Evolutionary conservation across 768 basidiomycete species (phyloP).

Genomic region (Lentinula raphanica): DNA sequence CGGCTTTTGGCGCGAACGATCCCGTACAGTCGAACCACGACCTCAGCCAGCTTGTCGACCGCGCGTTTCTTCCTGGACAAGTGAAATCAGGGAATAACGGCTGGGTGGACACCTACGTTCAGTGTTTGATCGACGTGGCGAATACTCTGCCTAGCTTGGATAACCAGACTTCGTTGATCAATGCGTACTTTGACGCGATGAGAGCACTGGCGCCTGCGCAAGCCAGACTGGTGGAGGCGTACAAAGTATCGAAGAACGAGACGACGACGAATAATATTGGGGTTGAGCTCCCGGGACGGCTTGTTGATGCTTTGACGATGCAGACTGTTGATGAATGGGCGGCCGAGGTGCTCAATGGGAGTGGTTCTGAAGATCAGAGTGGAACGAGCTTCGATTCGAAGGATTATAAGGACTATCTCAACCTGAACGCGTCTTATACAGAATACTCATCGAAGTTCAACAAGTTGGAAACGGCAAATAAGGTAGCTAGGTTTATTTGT

Average conservation of each 20-base stretch:
- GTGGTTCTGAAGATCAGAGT: background rate
- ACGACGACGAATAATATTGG: background rate
- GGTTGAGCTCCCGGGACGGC: background rate
- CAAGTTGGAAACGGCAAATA: background rate
- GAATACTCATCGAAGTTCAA: background rate
- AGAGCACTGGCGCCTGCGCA: background rate
- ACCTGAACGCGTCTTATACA: background rate
- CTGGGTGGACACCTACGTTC: slow-evolving; percentile 2
- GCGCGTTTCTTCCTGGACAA: background rate
- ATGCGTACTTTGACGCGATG: background rate
- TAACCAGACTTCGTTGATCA: background rate
- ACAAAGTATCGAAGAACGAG: background rate
- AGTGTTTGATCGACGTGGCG: background rate
- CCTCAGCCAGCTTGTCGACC: background rate
- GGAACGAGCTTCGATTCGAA: background rate
- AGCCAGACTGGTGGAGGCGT: background rate
- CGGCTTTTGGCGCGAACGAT: slow-evolving; percentile 1
- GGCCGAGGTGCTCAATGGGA: background rate
- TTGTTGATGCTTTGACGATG: background rate
- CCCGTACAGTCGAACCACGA: background rate
- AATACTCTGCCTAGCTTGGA: background rate
- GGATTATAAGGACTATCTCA: slow-evolving; percentile 2
- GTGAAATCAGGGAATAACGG: background rate
- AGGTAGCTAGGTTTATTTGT: background rate
- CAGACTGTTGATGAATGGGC: slow-evolving; percentile 1